Evolutionary conservation across 1,284 basidiomycete species (phyloP), one percentile per base, ranked within the genome.

Genomic region (Cryptococcus neoformans): DNA sequence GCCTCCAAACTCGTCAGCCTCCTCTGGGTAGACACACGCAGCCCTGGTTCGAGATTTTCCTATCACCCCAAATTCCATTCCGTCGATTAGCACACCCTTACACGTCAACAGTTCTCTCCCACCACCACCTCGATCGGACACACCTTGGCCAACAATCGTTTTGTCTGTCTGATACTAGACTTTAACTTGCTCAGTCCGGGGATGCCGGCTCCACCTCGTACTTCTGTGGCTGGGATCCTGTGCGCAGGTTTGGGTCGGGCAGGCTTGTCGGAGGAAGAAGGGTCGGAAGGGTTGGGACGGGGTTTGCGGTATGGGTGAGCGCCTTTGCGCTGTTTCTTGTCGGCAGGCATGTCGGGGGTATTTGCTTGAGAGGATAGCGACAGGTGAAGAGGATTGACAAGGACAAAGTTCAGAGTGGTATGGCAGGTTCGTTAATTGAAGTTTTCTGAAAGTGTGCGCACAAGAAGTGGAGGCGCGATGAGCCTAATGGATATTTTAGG

Each of bases 41-140:
- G 83, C 73, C 90, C 83, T 8, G 91, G 87, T 28, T 86, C 87
- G 5, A 94, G 78, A 35, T 81, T 86, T 44, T 90, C 88, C 87
- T 90, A 62, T 7, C 3, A 21, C 28, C 28, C 28, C 28, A 28
- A 28, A 28, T 28, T 28, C 28, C 28, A 28, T 11, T 38, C 34
- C 49, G 16, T n/a, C 6, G 44, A 42, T 46, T 16, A 41, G 17
- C n/a, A 16, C 12, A 28, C 28, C 2, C 28, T 2, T 28, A 28
- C 4, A 40, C 36, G 47, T 48, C 34, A 57, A 37, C 38, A 28
- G 12, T 17, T 21, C 12, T n/a, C 8, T 41, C 44, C 40, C 40
- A n/a, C 57, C 40, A n/a, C 57, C 17, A 46, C 16, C 17, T 34
- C 16, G 17, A 1, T 7, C 4, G n/a, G 21, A 6, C 6, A 67